Evolutionary conservation across 1,284 basidiomycete genomes (phyloP).

Genomic region (Trichosporon ovoides): DNA sequence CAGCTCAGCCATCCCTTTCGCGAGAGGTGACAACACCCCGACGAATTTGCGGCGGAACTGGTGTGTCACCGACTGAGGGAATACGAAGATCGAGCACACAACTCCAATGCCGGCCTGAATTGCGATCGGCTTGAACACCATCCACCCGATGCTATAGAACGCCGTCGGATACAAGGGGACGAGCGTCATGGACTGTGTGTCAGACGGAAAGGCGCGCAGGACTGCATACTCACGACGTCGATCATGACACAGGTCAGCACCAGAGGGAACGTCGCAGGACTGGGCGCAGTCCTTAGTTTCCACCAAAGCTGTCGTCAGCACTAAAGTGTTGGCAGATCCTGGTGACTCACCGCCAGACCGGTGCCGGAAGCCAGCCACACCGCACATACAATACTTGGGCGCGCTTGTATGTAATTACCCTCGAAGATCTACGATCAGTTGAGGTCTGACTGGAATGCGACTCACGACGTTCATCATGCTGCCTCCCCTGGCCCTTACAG

Average conservation of each 20-base stretch:
- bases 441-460: not conserved
- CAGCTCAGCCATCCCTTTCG: constrained; percentile 27
- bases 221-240: constrained; percentile 32
- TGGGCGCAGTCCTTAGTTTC: constrained; percentile 45
- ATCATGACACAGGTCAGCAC: constrained; percentile 44
- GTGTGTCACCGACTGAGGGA: constrained; percentile 44
- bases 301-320: constrained; percentile 34
- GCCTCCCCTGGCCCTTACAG: constrained; percentile 23
- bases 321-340: too few species aligned
- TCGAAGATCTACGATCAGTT: constrained; percentile 32
- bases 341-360: constrained; percentile 31
- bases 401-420: constrained; percentile 43
- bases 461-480: constrained; percentile 10
- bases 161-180: constrained; percentile 33
- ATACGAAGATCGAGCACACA: constrained; percentile 36
- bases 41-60: constrained; percentile 40
- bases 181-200: constrained; percentile 34
- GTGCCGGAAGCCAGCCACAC: constrained; percentile 40
- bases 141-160: constrained; percentile 32
- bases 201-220: not conserved
- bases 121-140: constrained; percentile 45
- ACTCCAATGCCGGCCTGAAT: constrained; percentile 40
- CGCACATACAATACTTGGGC: constrained; percentile 36
- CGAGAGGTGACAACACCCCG: constrained; percentile 36
- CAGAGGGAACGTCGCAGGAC: constrained; percentile 43